A percentile compares a stretch with the other conserved stretches of the same genome.
These are phyloP conservation scores for Mucor plumbeus DNA, from an alignment of 371 early-diverging fungal genomes.

Conservation along the genomic window DNA sequence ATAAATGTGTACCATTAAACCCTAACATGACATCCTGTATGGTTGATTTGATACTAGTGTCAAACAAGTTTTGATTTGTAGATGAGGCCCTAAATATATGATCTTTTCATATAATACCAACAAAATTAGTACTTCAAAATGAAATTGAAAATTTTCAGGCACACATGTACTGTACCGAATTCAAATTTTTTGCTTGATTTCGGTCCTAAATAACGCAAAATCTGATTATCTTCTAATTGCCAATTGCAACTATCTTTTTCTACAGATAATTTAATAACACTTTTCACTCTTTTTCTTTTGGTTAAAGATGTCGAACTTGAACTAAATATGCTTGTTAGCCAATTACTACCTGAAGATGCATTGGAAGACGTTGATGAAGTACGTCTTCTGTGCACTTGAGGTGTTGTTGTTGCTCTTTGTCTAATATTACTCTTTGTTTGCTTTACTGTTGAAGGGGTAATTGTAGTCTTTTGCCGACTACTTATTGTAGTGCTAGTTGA, in stretches of 20 bases:
- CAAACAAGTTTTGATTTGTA: slow-evolving; percentile 8
- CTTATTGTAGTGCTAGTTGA: background rate
- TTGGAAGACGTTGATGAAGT: slow-evolving; percentile 19
- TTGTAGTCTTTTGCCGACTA: background rate
- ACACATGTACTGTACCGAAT: slow-evolving; percentile 14
- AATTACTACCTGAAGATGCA: slow-evolving; percentile 6
- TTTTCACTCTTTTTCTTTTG: slow-evolving; percentile 15
- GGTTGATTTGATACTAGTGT: background rate
- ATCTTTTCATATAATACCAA: background rate
- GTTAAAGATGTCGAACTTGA: background rate
- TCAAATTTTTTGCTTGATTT: slow-evolving; percentile 22
- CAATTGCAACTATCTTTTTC: slow-evolving; percentile 20
- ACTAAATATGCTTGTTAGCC: slow-evolving; percentile 17
- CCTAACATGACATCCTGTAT: slow-evolving; percentile 21
- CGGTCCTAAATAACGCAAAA: slow-evolving; percentile 17
- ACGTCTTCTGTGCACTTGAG: slow-evolving; percentile 11
- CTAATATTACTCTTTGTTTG: background rate
- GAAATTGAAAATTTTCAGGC: background rate
- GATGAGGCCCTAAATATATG: slow-evolving; percentile 8
- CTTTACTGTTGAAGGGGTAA: background rate
- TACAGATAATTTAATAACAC: slow-evolving; percentile 9
- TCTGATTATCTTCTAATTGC: slow-evolving; percentile 10
- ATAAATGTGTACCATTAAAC: slow-evolving; percentile 11
- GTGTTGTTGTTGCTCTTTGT: slow-evolving; percentile 22
- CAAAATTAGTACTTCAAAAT: too few relatives aligned